Base-by-base conservation (phyloP, 2,329 filamentous ascomycete genomes). In the Colletotrichum filicis region DNA sequence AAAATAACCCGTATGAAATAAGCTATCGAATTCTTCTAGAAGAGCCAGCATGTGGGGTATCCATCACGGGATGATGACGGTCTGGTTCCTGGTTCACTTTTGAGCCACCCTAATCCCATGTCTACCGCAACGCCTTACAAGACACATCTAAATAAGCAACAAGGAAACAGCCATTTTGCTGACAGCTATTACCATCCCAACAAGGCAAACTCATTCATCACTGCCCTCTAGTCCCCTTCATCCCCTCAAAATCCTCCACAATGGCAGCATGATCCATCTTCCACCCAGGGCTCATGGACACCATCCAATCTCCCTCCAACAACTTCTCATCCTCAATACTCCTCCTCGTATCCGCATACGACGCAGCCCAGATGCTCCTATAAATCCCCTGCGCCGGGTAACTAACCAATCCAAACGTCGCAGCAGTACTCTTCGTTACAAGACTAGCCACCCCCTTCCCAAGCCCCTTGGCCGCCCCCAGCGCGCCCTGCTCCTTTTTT, bases 341-440 rank as follows among this genome's bases (percentile, higher is more conserved):
- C 28, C 58, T 46, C n/a, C 65, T 57, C 58, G 71, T 62, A 12
- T 66, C 62, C 12, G 56, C 63, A 14, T 66, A 70, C 16, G 66
- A 52, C 9, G 70, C 58, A 19, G 70, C 56, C 58, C 73, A 66
- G 5, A 74, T 74, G 7, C 73, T 70, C 12, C 66, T 58, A 61
- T 74, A 74, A 2, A 72, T 55, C 5, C 75, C 74, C 60, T 75
- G 75, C 2, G 72, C 74, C 5, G 75, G 75, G 32, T 75, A 76
- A 3, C 57, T 69, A 37, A 75, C 71, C 19, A 74, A 59, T 1
- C 75, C 75, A 3, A 71, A 56, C 22, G 61, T 68, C 14, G 75
- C 74, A 9, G 75, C 64, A 22, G 71, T 71, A 24, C 70, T 76
- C 66, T 75, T 75, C 24, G 71, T 69, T 0, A 71, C 62, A 32